Evolutionary conservation across 176 grass and related monocot species (phyloP), one percentile per base, ranked within the genome.

Genomic region (Raddia guianensis): DNA sequence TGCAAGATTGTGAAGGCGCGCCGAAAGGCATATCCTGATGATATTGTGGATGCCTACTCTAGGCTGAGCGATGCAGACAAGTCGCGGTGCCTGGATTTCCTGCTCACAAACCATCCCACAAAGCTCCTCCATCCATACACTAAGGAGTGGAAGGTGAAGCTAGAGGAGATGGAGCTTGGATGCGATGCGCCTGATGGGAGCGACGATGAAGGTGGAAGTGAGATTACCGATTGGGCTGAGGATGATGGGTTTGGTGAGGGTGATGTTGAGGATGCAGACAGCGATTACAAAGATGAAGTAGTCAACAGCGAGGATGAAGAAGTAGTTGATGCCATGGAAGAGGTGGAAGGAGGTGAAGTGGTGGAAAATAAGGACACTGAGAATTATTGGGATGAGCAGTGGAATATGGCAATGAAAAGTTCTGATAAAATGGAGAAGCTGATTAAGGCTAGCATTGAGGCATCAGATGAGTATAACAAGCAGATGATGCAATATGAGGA

Each of bases 61-160:
- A 98, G 89, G 77, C 79, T 95, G 63, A 87, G 73, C 3, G 92
- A 98, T 0, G 76, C 65, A 0, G 90, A 80, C 4, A 86, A 98
- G 77, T 88, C 86, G 0, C 79, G 79, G 43, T 95, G 96, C 84
- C 53, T 98, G 47, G 88, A 98, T 73, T 98, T 93, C 83, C 80
- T 98, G 67, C 88, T 98, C 42, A 89, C 15, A 2, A 98, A 98
- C 68, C 96, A 98, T 79, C 92, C 96, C 19, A 80, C 83, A 68
- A 90, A 95, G 72, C 93, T 98, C 48, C 92, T 93, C 33, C 96
- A 98, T 60, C 92, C 96, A 0, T 98, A 93, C 72, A 98, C 96
- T 46, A 95, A 93, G 83, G 92, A 98, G 53, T 95, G 96, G 92
- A 98, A 98, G 69, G 62, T 92, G 73, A 98, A 95, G 85, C 83